Conservation (phyloP, 2,329 filamentous ascomycete species). For the Sordariomycetes sp. region DNA sequence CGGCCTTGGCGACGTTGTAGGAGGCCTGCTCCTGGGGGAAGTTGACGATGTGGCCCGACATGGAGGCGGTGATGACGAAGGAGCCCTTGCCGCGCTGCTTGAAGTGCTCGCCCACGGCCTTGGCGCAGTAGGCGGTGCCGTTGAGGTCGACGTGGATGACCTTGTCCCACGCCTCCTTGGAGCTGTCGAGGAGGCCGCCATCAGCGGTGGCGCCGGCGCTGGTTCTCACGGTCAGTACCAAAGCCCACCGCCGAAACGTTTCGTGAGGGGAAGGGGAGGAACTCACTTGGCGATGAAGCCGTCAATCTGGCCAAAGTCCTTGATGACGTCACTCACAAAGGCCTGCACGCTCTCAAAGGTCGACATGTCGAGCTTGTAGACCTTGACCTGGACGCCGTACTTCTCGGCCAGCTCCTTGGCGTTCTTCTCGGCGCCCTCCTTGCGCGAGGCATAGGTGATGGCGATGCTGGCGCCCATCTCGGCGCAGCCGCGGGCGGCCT, state of each 20-base stretch:
- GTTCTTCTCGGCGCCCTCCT: slow-evolving; percentile 60
- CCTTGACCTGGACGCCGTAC: slow-evolving; percentile 52
- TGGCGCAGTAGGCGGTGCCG: slow-evolving; percentile 68
- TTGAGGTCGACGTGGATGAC: slow-evolving; percentile 65
- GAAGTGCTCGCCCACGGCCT: slow-evolving; percentile 59
- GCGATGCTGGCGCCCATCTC: slow-evolving; percentile 35
- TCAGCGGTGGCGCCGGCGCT: slow-evolving; percentile 59
- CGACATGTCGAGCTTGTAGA: slow-evolving; percentile 2
- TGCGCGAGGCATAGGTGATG: slow-evolving; percentile 53
- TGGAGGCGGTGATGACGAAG: slow-evolving; percentile 70
- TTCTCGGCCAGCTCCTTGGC: slow-evolving; percentile 58
- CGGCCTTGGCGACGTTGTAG: slow-evolving; percentile 66
- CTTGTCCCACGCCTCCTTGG: slow-evolving; percentile 55
- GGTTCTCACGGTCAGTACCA: not conserved
- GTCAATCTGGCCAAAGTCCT: slow-evolving; percentile 65
- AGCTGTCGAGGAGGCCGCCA: slow-evolving; percentile 56
- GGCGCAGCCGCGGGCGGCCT: slow-evolving; percentile 29
- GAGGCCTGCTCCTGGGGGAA: slow-evolving; percentile 64
- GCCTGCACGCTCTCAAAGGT: slow-evolving; percentile 30
- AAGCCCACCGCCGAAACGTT: too few species aligned
- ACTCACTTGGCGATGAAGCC: slow-evolving; percentile 67
- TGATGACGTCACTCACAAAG: slow-evolving; percentile 51
- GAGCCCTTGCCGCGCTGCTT: slow-evolving; percentile 60
- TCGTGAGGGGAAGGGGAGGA: slow-evolving; percentile 23
- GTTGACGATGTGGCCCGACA: slow-evolving; percentile 70